Conservation (phyloP, 176 grass and related monocot genomes). For the Urochloa ruziziensis region DNA sequence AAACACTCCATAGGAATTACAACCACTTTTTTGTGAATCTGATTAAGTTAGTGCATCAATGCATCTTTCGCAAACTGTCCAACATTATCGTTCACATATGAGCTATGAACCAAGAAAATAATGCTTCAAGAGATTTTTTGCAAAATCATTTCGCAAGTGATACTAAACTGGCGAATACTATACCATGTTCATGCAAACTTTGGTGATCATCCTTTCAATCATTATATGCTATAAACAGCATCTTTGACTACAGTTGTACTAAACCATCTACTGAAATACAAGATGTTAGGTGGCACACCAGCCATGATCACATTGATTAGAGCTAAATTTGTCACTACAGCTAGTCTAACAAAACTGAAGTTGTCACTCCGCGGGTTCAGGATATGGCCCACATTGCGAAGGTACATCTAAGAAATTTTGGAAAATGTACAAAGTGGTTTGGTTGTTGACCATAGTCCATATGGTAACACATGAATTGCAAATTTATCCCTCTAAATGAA, state of each 20-base stretch:
- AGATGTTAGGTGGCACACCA: background rate
- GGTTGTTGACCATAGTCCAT: background rate
- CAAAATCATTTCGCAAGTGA: constrained; percentile 3
- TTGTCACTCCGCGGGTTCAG: background rate
- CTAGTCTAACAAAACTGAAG: background rate
- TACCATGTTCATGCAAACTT: background rate
- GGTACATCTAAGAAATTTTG: background rate
- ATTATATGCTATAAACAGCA: background rate
- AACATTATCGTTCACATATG: background rate
- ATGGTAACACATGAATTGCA: background rate
- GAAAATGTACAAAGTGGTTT: background rate
- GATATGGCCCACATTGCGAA: background rate
- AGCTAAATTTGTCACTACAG: background rate
- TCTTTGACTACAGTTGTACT: background rate
- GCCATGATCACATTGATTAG: background rate
- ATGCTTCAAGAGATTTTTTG: background rate
- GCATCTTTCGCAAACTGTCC: background rate
- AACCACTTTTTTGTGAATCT: background rate
- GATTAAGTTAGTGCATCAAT: background rate
- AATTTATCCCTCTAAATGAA: background rate
- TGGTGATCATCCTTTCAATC: background rate
- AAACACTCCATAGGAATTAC: background rate
- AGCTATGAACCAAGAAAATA: background rate
- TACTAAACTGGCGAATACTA: background rate
- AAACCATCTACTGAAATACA: background rate